phyloP scores from a whole-genome alignment of 202 grass and related monocot genomes.

The Setaria italica region DNA sequence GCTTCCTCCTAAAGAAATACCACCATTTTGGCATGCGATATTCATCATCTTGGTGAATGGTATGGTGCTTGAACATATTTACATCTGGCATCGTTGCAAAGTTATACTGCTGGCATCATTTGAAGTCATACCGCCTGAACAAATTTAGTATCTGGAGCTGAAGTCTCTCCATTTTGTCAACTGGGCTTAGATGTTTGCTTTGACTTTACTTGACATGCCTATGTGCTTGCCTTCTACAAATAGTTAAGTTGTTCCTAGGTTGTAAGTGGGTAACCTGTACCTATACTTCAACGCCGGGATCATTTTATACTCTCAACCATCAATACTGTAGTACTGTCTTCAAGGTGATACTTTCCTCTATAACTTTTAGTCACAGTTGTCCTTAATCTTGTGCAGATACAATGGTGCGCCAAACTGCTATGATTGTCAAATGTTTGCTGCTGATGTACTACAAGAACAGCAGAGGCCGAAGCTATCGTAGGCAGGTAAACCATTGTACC shows the following conservation, averaged over 20 bases:
- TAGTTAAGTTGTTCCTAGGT: conserved; percentile 10
- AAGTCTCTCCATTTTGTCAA: conserved; percentile 15
- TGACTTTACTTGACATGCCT: conserved; percentile 28
- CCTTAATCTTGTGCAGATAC: conserved; percentile 67
- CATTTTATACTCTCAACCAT: conserved; percentile 1
- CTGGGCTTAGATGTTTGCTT: conserved; percentile 10
- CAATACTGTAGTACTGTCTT: neutral
- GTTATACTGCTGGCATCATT: neutral
- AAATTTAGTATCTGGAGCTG: conserved; percentile 24
- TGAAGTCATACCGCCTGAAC: conserved; percentile 7
- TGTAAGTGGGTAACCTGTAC: conserved; percentile 10
- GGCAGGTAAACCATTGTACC: conserved; percentile 60
- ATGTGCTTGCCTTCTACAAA: conserved; percentile 17
- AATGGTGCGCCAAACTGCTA: conserved; percentile 95
- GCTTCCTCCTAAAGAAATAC: conserved; percentile 93
- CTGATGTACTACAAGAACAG: conserved; percentile 96
- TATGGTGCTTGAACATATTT: conserved; percentile 51
- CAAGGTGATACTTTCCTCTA: neutral
- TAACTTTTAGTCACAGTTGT: neutral
- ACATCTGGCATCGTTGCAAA: neutral
- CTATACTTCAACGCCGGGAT: neutral
- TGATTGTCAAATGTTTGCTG: conserved; percentile 86
- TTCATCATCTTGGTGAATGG: conserved; percentile 97
- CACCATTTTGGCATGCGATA: conserved; percentile 97
- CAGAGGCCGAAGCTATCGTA: conserved; percentile 84